Evolutionary conservation across 140 eudicot genomes (phyloP), one percentile per base, ranked within the genome.

Genomic region (Cichorium intybus): DNA sequence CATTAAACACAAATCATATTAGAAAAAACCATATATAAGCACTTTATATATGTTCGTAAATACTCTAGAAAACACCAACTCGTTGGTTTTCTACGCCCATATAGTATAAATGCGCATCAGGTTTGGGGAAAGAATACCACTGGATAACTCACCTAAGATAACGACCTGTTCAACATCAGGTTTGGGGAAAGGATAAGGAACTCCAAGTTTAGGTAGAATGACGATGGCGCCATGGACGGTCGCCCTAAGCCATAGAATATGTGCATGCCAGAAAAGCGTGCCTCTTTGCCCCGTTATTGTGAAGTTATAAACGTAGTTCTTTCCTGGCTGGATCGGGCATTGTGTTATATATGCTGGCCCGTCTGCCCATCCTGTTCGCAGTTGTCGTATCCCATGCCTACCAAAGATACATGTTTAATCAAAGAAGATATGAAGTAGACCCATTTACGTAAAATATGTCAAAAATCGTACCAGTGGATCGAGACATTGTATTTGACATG

Each of bases 311-410:
- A 88, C 76, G 17, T 77, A 88, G 77, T 79, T 85, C 0, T 88
- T 82, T 1, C 89, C 89, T 0, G 95, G 80, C 48, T 70, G 90
- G 60, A 88, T 88, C n/a, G 96, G 96, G 63, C 96, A 88, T 37
- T 88, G 96, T 37, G 96, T 82, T 61, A 88, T 88, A 16, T 85
- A 88, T 4, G 96, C 96, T 0, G 96, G 95, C 57, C 95, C 96
- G 17, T 88, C 96, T 7, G 96, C 78, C 96, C 96, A 88, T 9
- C 96, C 96, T 7, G 96, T 85, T 67, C 87, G 69, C 3, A 88
- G 73, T 45, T 88, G 96, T 51, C 96, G 76, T 28, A 88, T 73
- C 12, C 96, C 96, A 63, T 88, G 96, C 96, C 96, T 78, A 35
- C 41, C 28, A 66, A 11, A 33, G 17, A 33, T 14, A 62, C 33